phyloP scores from a whole-genome alignment of 73 alveolate genomes.

The Paramecium sonneborni region DNA sequence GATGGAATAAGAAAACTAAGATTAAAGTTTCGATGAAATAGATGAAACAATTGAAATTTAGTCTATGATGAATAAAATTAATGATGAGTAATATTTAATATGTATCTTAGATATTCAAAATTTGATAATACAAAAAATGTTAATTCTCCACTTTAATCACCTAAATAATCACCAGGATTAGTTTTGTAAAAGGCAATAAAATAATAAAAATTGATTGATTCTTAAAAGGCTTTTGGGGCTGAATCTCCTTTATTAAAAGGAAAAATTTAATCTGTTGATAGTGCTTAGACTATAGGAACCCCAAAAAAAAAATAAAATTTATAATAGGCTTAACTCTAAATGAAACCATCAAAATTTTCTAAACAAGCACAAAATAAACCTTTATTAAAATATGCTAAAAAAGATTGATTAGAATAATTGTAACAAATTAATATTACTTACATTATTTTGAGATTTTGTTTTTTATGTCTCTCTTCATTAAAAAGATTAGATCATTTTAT shows the following conservation, averaged over 20 bases:
- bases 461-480: no score
- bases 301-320: neutral
- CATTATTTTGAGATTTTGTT: neutral
- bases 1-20: neutral
- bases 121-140: neutral
- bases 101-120: neutral
- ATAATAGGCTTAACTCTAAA: neutral
- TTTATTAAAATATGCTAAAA: conserved; percentile 1
- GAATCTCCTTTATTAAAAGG: conserved; percentile 5
- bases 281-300: neutral
- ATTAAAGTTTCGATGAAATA: neutral
- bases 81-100: neutral
- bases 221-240: neutral
- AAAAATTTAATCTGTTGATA: neutral
- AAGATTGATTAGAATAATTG: neutral
- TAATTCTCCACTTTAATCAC: neutral
- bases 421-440: neutral
- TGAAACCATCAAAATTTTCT: conserved; percentile 38
- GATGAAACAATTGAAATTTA: neutral
- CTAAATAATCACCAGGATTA: neutral
- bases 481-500: neutral
- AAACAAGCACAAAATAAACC: neutral
- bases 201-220: neutral
- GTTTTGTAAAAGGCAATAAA: neutral
- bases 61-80: neutral